Conservation (phyloP, 129 eudicot species). For the Centaurea solstitialis region DNA sequence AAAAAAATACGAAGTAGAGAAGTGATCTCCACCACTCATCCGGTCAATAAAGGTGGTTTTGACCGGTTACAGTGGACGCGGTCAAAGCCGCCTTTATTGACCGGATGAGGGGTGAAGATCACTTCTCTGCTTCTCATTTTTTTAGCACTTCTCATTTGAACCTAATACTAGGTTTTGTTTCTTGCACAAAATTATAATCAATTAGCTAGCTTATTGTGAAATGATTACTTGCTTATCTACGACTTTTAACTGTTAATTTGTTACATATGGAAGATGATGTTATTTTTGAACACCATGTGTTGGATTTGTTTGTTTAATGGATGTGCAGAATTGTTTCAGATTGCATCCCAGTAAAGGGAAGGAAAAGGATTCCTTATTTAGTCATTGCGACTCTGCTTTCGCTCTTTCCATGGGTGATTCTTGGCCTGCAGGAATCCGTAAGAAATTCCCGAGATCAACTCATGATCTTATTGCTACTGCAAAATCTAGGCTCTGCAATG, state of each 20-base stretch:
- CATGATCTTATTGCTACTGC: conserved; percentile 70
- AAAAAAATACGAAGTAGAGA: too few species aligned
- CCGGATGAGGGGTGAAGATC: too few species aligned
- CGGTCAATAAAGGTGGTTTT: too few species aligned
- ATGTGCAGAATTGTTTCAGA: conserved; percentile 84
- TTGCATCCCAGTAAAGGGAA: conserved; percentile 83
- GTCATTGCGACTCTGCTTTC: conserved; percentile 78
- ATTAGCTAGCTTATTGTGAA: too few species aligned
- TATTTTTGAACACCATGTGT: background rate
- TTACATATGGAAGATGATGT: too few species aligned
- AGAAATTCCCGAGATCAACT: conserved; percentile 62
- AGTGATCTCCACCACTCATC: too few species aligned
- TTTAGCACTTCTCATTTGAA: too few species aligned
- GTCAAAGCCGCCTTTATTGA: too few species aligned
- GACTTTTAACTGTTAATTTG: background rate
- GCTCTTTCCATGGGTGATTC: conserved; percentile 74
- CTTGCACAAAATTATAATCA: too few species aligned
- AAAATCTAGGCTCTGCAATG: conserved; percentile 95
- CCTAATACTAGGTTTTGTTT: too few species aligned
- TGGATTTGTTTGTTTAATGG: conserved; percentile 9
- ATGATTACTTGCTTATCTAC: background rate
- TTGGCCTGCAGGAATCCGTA: conserved; percentile 53
- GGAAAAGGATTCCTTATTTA: conserved; percentile 82
- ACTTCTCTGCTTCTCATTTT: too few species aligned
- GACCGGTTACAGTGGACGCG: too few species aligned